Base-by-base conservation (phyloP, 2,329 filamentous ascomycete genomes). In the Neoscytalidium dimidiatum region DNA sequence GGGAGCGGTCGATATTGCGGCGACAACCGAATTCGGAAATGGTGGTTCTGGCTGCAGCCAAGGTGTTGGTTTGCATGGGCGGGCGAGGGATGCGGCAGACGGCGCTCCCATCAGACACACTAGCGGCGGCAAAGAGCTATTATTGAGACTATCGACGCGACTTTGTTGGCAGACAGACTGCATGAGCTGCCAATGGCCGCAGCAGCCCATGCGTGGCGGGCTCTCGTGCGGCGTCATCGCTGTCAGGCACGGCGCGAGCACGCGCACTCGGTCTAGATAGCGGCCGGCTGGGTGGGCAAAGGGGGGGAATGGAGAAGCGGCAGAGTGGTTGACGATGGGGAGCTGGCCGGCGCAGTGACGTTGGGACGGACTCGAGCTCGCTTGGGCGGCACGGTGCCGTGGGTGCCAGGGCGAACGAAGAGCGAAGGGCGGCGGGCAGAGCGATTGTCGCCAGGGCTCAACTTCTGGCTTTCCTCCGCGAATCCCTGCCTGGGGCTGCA, bases 1-100 rank as follows among this genome's bases (percentile, higher is more conserved):
- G 53, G 53, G 53, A 58, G 53, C 56, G 56, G 56, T 43, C 53
- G 53, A 57, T 29, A 44, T 14, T 57, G 53, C 9, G 21, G 33
- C 33, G 23, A 7, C 8, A 41, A 41, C 56, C 56, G 26, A 17
- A 60, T 46, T 4, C 21, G 56, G 56, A 23, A n/a, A 46, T 33
- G 49, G 49, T 33, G 49, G 17, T 21, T 9, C 14, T 29, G 5
- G 56, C 38, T 23, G 38, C 23, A 29, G 35, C n/a, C 33, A 38
- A 13, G 31, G 19, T 17, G 35, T 41, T 33, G 51, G 41, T 58
- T n/a, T 46, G 26, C 9, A 33, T 9, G 28, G 49, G 3, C 8
- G 14, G 14, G 28, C 53, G 35, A n/a, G n/a, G n/a, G n/a, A 33
- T 57, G 43, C 23, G 8, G 35, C 19, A n/a, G 6, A 6, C 23